Percentiles rank a stretch among this genome's conserved stretches.
Conservation (phyloP, 148 eudicot genomes). For the Fagopyrum esculentum region DNA sequence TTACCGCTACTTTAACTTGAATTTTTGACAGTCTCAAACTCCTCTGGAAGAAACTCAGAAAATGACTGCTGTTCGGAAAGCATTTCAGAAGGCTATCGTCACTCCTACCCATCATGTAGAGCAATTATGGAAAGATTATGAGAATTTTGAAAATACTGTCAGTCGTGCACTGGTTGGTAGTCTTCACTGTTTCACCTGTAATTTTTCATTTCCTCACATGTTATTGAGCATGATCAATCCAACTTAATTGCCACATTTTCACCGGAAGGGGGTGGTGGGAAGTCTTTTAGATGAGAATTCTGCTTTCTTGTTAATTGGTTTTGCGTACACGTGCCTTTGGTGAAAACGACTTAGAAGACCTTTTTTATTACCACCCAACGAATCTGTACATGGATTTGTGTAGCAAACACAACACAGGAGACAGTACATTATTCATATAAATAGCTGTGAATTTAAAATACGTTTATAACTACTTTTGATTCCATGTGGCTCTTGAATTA, state of each 20-base stretch:
- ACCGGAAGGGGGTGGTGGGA: too few species aligned
- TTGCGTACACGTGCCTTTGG: too few species aligned
- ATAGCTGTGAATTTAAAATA: too few species aligned
- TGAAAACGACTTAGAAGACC: too few species aligned
- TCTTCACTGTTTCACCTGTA: neutral
- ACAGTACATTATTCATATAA: too few species aligned
- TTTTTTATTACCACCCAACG: too few species aligned
- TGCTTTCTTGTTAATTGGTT: too few species aligned
- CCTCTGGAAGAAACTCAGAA: slow-evolving; percentile 84
- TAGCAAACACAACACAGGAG: too few species aligned
- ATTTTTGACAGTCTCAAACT: slow-evolving; percentile 59
- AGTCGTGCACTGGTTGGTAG: slow-evolving; percentile 98
- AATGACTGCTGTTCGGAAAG: slow-evolving; percentile 74
- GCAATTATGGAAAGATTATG: slow-evolving; percentile 97
- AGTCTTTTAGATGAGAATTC: too few species aligned
- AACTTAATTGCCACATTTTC: neutral
- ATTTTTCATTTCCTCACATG: neutral
- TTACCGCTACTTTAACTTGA: neutral
- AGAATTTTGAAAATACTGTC: slow-evolving; percentile 91
- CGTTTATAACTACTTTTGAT: too few species aligned
- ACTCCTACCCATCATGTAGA: slow-evolving; percentile 91
- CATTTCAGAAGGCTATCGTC: slow-evolving; percentile 83
- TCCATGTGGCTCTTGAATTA: too few species aligned
- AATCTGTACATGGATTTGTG: too few species aligned
- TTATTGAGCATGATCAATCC: neutral